Percentiles rank a stretch among this genome's conserved stretches.
Evolutionary conservation across 768 basidiomycete genomes (phyloP).

Genomic region (Mycena galopus): DNA sequence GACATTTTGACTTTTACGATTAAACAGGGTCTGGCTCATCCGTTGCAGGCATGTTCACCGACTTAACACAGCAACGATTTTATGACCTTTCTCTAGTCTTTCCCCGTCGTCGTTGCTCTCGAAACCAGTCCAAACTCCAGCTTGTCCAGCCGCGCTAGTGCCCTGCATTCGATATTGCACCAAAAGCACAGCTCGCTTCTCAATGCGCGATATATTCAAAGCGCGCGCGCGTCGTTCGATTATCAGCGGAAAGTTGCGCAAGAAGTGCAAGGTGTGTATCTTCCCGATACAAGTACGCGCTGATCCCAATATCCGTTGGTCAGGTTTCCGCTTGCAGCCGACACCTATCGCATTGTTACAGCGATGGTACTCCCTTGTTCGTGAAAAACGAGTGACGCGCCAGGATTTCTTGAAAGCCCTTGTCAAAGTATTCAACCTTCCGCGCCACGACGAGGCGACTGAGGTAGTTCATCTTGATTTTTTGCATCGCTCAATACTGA

Average conservation of each 20-base stretch:
- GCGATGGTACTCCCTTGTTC: constrained; percentile 91
- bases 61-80: background rate
- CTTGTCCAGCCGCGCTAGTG: constrained; percentile 81
- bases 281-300: background rate
- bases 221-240: constrained; percentile 84
- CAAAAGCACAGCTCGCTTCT: constrained; percentile 91
- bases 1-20: constrained; percentile 95
- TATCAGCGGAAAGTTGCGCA: constrained; percentile 77
- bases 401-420: constrained; percentile 91
- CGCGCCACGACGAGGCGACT: constrained; percentile 64
- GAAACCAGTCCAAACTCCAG: constrained; percentile 80
- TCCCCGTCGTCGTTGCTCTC: constrained; percentile 93
- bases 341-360: constrained; percentile 82
- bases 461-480: constrained; percentile 57
- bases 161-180: constrained; percentile 86
- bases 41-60: constrained; percentile 74
- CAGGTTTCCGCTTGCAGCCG: constrained; percentile 77
- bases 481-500: constrained; percentile 1
- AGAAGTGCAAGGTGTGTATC: constrained; percentile 66
- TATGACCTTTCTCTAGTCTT: constrained; percentile 64
- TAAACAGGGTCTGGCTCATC: constrained; percentile 95
- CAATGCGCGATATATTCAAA: constrained; percentile 86
- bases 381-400: constrained; percentile 88
- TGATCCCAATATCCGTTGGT: constrained; percentile 9
- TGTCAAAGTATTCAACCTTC: constrained; percentile 86